A percentile compares a stretch with the other conserved stretches of the same genome.
Conservation (phyloP, 306 rosid genomes). For the Elaeagnus macrophylla region DNA sequence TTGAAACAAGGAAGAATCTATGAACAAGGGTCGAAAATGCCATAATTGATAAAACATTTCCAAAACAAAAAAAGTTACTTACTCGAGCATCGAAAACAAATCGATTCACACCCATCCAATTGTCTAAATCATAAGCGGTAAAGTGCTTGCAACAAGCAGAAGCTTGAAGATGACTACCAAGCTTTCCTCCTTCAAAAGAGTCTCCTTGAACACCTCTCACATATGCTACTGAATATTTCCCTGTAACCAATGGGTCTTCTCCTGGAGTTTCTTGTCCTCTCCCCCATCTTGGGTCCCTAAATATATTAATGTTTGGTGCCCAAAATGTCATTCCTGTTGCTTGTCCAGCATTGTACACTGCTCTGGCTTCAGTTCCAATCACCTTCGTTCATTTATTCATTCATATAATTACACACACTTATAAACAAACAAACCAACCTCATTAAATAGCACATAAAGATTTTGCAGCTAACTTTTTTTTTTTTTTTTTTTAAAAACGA, state of each 20-base stretch:
- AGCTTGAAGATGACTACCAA: slow-evolving; percentile 46
- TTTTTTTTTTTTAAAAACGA: too few species aligned
- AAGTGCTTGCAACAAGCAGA: slow-evolving; percentile 97
- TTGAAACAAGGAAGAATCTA: slow-evolving; percentile 6
- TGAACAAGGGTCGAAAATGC: neutral
- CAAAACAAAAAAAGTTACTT: neutral
- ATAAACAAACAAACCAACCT: neutral
- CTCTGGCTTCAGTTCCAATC: slow-evolving; percentile 69
- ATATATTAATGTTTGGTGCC: slow-evolving; percentile 92
- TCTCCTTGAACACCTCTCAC: slow-evolving; percentile 89
- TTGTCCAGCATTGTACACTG: slow-evolving; percentile 70
- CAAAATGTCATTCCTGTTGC: slow-evolving; percentile 80
- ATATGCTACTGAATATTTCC: slow-evolving; percentile 53
- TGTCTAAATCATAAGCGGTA: slow-evolving; percentile 89
- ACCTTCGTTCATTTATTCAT: slow-evolving; percentile 22
- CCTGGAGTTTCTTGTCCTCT: slow-evolving; percentile 98
- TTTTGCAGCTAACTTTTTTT: neutral
- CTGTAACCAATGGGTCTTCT: slow-evolving; percentile 65
- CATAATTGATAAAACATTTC: neutral
- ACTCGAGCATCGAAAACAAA: slow-evolving; percentile 68
- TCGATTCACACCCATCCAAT: slow-evolving; percentile 63
- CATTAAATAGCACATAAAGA: too few species aligned
- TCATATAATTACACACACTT: neutral
- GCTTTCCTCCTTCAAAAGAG: slow-evolving; percentile 34
- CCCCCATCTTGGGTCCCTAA: slow-evolving; percentile 95